Conservation (phyloP, 306 rosid genomes). For the Prunus mongolica region DNA sequence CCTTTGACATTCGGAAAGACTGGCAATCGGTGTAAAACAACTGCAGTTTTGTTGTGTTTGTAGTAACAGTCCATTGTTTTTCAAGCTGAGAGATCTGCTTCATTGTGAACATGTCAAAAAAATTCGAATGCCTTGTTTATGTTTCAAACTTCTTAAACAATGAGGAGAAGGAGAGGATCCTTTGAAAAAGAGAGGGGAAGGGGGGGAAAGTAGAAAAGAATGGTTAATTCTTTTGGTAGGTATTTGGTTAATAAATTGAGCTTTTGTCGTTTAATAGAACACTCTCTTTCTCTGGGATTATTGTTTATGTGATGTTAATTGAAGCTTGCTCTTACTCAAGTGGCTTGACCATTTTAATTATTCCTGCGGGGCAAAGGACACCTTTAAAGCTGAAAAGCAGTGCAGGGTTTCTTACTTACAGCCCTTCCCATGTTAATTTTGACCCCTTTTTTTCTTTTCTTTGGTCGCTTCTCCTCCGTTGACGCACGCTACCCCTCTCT, state of each 20-base stretch:
- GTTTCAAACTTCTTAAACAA: slow-evolving; percentile 36
- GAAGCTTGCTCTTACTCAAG: background rate
- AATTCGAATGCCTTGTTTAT: slow-evolving; percentile 24
- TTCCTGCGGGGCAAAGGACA: no score
- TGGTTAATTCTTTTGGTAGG: slow-evolving; percentile 31
- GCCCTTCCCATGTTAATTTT: no score
- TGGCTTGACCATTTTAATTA: background rate
- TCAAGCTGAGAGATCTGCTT: slow-evolving; percentile 40
- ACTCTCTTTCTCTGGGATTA: background rate
- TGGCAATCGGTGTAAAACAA: slow-evolving; percentile 46
- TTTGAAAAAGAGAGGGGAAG: background rate
- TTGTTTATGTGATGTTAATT: background rate
- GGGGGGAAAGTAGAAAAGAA: slow-evolving; percentile 5
- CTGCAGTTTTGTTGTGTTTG: slow-evolving; percentile 6
- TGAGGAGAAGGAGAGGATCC: slow-evolving; percentile 38
- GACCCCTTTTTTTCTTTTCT: no score
- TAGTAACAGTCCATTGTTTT: slow-evolving; percentile 33
- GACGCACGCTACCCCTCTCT: no score
- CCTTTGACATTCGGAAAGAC: slow-evolving; percentile 72
- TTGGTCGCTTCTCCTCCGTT: no score
- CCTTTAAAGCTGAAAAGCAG: no score
- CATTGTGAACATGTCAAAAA: slow-evolving; percentile 26
- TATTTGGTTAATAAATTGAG: slow-evolving; percentile 39
- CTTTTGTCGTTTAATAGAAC: background rate
- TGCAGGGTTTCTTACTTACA: no score